Base-by-base conservation (phyloP, 805 yeast species). In the Candida manassasensis region DNA sequence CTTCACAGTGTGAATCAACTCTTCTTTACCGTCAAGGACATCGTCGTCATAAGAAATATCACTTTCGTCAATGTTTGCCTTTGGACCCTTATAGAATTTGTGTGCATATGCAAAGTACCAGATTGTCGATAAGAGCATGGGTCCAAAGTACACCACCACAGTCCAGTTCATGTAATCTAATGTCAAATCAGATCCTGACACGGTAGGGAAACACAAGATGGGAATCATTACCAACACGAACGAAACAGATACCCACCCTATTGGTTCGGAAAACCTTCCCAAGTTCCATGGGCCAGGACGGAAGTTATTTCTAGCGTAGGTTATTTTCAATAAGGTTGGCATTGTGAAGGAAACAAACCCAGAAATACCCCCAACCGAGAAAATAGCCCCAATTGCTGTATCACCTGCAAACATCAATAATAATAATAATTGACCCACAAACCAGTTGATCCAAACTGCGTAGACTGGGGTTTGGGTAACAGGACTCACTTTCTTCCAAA, bases 311-410 rank as follows among this genome's bases (percentile, higher is more conserved):
- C 73, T 57, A 3, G 79, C 71, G 47, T 71, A 73, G 3, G 80
- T 71, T 47, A 77, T 71, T 50, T 77, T 74, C 39, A 80, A 66
- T 6, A 75, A 48, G 13, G 79, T 75, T 9, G 87, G 87, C 45
- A 76, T 61, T n/a, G 75, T 68, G 57, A 80, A 81, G 3, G 86
- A 79, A 39, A 80, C 69, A 48, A 79, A 79, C 0, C 82, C 75
- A 10, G 82, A 74, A 48, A 80, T 79, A 29, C 84, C 85, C 21
- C 84, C 84, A 32, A 81, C 83, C 2, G 84, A 77, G 60, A 81
- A 81, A 41, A 79, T 78, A 28, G 87, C 87, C 19, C 73, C 79
- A 44, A 80, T 76, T 32, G 86, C 82, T 14, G 71, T 67, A 39
- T 75, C 78, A 26, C 83, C 83, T 21, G 80, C 80, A 55, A 80